Evolutionary conservation across 129 eudicot genomes (phyloP), one percentile per base, ranked within the genome.

Genomic region (Erigeron canadensis): DNA sequence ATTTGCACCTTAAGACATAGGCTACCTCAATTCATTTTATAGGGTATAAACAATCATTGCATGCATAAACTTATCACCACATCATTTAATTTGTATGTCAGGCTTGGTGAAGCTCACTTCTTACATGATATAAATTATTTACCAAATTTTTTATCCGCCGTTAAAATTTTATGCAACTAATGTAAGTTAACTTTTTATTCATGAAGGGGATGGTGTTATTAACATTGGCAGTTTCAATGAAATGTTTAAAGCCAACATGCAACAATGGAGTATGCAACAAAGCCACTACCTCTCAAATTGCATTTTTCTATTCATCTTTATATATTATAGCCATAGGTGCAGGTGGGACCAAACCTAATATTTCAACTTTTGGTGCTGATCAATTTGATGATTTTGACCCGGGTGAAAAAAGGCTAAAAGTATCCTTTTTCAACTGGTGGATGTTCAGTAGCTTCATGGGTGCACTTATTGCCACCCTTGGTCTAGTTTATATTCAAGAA

Each of bases 371-470:
- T 72, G 98, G 98, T 46, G 98, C 98, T 10, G 98, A 94, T 79
- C 98, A 94, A 50, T 94, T 94, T 64, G 98, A 94, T 8, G 98
- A 89, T 65, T 85, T 87, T 23, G 72, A 94, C 63, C 95, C 96
- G 16, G 41, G 75, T 48, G 98, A 94, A 74, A 94, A 89, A 64
- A 76, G 80, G 59, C 87, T 85, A 17, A 94, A 89, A 67, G 89
- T 64, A 12, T 89, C 96, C 11, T 94, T 94, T 77, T 94, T 94
- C 75, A 94, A 94, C 44, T 94, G 98, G 98, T 94, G 98, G 98
- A 89, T 89, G 96, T 94, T 94, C 41, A 85, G 95, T 59, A 78
- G 89, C 44, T 94, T 85, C 75, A 67, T 76, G n/a, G 98, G 98
- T 43, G 95, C 88, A 42, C 76, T 94, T 17, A 44, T 89, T 42